phyloP scores from a whole-genome alignment of 176 grass and related monocot genomes.

The Oryza meridionalis region DNA sequence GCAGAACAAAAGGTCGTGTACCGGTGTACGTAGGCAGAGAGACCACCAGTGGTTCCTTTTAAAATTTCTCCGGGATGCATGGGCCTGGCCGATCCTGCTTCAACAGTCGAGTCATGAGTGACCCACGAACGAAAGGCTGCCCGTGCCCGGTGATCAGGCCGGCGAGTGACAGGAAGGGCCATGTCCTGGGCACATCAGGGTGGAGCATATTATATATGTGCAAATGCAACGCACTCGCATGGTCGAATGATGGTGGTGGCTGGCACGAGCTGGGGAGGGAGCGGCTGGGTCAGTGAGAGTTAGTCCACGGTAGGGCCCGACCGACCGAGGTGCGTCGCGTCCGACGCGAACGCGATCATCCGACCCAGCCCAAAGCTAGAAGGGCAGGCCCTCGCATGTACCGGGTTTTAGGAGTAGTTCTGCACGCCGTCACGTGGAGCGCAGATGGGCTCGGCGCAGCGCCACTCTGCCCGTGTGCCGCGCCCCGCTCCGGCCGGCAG shows the following conservation, averaged over 20 bases:
- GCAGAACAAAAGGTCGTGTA: not conserved
- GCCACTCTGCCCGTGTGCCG: not conserved
- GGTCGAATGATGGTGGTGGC: not conserved
- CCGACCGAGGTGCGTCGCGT: not conserved
- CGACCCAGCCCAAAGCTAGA: not conserved
- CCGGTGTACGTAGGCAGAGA: not conserved
- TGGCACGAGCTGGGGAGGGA: not conserved
- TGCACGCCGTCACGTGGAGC: constrained; percentile 16
- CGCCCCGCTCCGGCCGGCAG: not conserved
- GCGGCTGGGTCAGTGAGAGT: not conserved
- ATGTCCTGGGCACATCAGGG: not conserved
- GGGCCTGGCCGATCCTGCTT: not conserved
- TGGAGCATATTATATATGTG: no score
- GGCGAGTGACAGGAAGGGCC: not conserved
- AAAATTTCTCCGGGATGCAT: not conserved
- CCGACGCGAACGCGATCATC: not conserved
- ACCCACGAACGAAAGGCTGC: not conserved
- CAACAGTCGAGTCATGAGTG: not conserved
- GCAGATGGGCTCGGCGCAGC: not conserved
- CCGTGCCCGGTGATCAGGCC: not conserved
- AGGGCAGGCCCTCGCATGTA: constrained; percentile 10
- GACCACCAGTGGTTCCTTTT: not conserved
- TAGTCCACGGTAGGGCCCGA: constrained; percentile 29
- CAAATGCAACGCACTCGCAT: not conserved
- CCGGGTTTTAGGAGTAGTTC: not conserved